Conservation (phyloP, 2,329 filamentous ascomycete species). For the Colletotrichum salicis region DNA sequence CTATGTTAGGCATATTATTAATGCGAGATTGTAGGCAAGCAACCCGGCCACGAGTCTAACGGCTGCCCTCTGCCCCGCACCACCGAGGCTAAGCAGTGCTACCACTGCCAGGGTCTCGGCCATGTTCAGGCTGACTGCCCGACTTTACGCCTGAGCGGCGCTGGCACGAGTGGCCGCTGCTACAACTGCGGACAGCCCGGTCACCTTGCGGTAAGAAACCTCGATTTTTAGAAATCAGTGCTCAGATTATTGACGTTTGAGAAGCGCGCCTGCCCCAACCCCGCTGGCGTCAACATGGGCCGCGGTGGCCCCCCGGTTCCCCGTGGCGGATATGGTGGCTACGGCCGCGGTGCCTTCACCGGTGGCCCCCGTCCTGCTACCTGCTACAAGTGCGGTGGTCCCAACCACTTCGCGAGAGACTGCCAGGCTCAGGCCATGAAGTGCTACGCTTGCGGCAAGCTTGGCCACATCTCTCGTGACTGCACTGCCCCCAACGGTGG, state of each 20-base stretch:
- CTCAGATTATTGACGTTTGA: slow-evolving; percentile 19
- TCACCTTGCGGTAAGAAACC: slow-evolving; percentile 81
- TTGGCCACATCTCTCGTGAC: slow-evolving; percentile 89
- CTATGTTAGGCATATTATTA: neutral
- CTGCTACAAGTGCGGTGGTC: slow-evolving; percentile 82
- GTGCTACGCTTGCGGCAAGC: slow-evolving; percentile 96
- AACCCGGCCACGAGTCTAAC: slow-evolving; percentile 95
- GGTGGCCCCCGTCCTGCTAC: slow-evolving; percentile 76
- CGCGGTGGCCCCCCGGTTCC: slow-evolving; percentile 73
- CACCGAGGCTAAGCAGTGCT: slow-evolving; percentile 99
- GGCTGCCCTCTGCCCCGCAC: slow-evolving; percentile 96
- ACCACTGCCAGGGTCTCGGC: slow-evolving; percentile 97
- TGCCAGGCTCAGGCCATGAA: slow-evolving; percentile 99
- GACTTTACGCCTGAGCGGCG: slow-evolving; percentile 89
- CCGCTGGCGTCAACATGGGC: slow-evolving; percentile 70
- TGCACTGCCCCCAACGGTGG: slow-evolving; percentile 98
- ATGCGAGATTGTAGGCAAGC: slow-evolving; percentile 70
- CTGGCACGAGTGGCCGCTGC: slow-evolving; percentile 85
- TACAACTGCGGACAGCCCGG: slow-evolving; percentile 96
- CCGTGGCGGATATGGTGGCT: slow-evolving; percentile 77
- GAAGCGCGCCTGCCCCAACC: slow-evolving; percentile 85
- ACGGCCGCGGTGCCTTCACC: slow-evolving; percentile 79
- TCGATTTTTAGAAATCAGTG: neutral
- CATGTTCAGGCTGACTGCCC: slow-evolving; percentile 99
- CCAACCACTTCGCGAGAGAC: slow-evolving; percentile 98